Base-by-base conservation (phyloP, 768 basidiomycete genomes). In the Psilocybe subaeruginosa region DNA sequence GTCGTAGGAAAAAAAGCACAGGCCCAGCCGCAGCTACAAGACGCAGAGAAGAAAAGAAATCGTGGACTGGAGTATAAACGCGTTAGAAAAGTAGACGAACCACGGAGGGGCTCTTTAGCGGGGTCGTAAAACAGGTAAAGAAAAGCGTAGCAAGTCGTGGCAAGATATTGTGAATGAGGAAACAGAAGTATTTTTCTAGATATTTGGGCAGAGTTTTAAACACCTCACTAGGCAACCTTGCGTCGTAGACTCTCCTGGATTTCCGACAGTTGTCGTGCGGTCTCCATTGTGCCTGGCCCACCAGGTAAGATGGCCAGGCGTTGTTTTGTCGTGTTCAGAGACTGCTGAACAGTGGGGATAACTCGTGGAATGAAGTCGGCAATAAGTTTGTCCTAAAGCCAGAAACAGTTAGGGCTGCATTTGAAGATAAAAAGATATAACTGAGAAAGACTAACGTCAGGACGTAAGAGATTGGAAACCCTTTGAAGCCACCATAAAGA, bases 401-500 rank as follows among this genome's bases (percentile, higher is more conserved):
- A 29, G 17, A 46, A 55, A 41, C 8, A 27, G 23, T 49, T 45
- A 33, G 51, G 16, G 56, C 14, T 49, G 17, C 50, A 45, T 60
- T 46, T 3, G 23, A 45, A 23, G 23, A 9, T 37, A 54, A 54
- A 35, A 41, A n/a, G 49, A 37, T 12, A 49, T n/a, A 51, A 19
- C 31, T 48, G 27, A 60, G 27, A 45, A 47, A 50, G 29, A 77
- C 82, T 29, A 71, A 90, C 90, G 68, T 87, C 88, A 54, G 91
- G 87, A 69, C 89, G 90, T 64, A 94, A 82, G 33, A 88, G 80
- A 12, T 83, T 78, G 6, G 90, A 79, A 39, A 90, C 81, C 58
- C 92, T 87, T 70, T 93, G 91, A 65, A 95, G 76, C 92, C 92
- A 95, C 92, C 93, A 93, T 59, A 94, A 76, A 6, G 89, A 85